These are phyloP conservation scores for Ophiocordyceps camponoti-saundersi DNA, from an alignment of 2,329 filamentous ascomycete genomes.

Conservation along the genomic window DNA sequence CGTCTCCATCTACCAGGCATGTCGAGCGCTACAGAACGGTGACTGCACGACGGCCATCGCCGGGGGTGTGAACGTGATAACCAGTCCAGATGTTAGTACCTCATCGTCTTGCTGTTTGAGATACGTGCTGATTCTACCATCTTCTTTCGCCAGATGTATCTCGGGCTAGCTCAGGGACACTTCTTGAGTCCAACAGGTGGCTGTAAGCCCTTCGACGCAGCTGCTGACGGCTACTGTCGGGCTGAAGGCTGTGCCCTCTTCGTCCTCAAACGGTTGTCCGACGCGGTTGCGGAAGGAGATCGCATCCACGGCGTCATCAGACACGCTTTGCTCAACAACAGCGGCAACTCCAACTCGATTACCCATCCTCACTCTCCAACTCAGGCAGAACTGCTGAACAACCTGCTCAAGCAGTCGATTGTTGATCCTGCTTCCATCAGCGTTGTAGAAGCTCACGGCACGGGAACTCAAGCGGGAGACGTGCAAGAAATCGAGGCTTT, in stretches of 20 bases:
- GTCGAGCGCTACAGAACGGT: too few species aligned
- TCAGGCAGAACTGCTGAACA: slow-evolving; percentile 54
- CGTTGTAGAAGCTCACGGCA: slow-evolving; percentile 82
- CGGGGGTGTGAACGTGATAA: too few species aligned
- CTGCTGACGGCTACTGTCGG: slow-evolving; percentile 67
- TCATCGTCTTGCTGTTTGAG: too few species aligned
- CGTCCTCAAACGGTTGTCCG: slow-evolving; percentile 60
- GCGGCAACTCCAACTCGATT: slow-evolving; percentile 65
- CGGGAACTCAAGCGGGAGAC: slow-evolving; percentile 73
- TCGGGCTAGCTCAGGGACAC: too few species aligned
- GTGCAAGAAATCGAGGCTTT: slow-evolving; percentile 9
- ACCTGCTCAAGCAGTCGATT: slow-evolving; percentile 52
- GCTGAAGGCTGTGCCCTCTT: slow-evolving; percentile 61
- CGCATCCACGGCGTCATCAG: slow-evolving; percentile 57
- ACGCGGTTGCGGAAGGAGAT: slow-evolving; percentile 62
- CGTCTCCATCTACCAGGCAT: too few species aligned
- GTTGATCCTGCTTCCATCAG: slow-evolving; percentile 59
- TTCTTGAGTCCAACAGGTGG: too few species aligned
- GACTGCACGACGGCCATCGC: too few species aligned
- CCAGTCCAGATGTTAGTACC: too few species aligned
- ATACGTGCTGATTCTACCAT: too few species aligned
- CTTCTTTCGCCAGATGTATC: too few species aligned
- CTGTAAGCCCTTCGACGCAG: too few species aligned
- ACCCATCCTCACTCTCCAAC: slow-evolving; percentile 64
- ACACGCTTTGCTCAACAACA: slow-evolving; percentile 64